These are phyloP conservation scores for Mycosphaerelloides madeirae DNA, from an alignment of 2,329 filamentous ascomycete genomes.

Conservation along the genomic window DNA sequence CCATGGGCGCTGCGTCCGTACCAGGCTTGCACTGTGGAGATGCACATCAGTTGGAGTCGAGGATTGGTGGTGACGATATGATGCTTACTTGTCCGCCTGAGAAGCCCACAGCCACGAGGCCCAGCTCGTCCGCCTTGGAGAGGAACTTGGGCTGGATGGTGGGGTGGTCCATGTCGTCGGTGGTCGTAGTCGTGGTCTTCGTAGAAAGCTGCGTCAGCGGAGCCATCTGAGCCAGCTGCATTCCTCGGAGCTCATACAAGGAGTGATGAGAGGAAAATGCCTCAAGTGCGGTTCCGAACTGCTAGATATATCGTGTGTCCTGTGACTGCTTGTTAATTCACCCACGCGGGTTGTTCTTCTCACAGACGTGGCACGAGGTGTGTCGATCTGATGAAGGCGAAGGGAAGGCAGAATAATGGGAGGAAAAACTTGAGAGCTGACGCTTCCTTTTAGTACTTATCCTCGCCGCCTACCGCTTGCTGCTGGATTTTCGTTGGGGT, in stretches of 20 bases:
- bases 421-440: conserved; percentile 3
- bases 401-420: background rate
- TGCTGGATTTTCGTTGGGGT: background rate
- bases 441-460: too few relatives aligned
- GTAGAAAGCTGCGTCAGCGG: background rate
- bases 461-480: background rate
- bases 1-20: conserved; percentile 84
- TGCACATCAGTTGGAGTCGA: conserved; percentile 6
- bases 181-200: background rate
- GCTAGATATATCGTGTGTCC: background rate
- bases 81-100: conserved; percentile 80
- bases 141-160: conserved; percentile 71
- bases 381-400: background rate
- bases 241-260: background rate
- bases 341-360: background rate
- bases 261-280: background rate
- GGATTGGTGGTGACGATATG: background rate
- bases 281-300: too few relatives aligned
- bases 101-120: conserved; percentile 91
- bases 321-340: background rate
- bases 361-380: background rate
- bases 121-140: conserved; percentile 70
- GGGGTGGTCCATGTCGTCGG: conserved; percentile 42
- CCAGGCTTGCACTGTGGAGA: conserved; percentile 71
- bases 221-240: background rate